phyloP scores from a whole-genome alignment of 495 filamentous ascomycete genomes.

The Astrocystis sublimbata region DNA sequence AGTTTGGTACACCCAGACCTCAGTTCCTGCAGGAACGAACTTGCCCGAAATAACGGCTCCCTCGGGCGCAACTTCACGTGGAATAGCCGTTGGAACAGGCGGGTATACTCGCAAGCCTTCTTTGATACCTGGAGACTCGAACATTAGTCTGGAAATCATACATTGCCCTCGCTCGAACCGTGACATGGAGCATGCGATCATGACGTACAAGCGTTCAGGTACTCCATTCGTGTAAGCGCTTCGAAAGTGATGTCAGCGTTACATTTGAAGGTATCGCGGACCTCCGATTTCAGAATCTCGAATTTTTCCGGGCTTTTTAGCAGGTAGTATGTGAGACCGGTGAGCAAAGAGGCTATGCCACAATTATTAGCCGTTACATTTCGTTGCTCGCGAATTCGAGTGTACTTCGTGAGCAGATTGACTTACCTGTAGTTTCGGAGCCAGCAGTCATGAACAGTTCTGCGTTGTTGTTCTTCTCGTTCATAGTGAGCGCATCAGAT shows the following conservation, averaged over 20 bases:
- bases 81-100: slow-evolving; percentile 49
- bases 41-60: slow-evolving; percentile 49
- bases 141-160: not conserved
- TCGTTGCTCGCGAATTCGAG: too few relatives aligned
- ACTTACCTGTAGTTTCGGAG: slow-evolving; percentile 14
- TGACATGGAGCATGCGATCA: not conserved
- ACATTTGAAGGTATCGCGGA: slow-evolving; percentile 47
- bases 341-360: slow-evolving; percentile 35
- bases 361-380: not conserved
- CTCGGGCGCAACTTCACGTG: slow-evolving; percentile 45
- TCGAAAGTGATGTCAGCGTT: slow-evolving; percentile 53
- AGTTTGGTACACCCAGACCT: slow-evolving; percentile 41
- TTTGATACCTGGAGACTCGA: slow-evolving; percentile 31
- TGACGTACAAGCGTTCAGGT: slow-evolving; percentile 50
- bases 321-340: slow-evolving; percentile 53
- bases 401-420: too few relatives aligned
- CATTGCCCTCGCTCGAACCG: too few relatives aligned
- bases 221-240: slow-evolving; percentile 46
- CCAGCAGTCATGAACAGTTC: slow-evolving; percentile 18
- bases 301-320: slow-evolving; percentile 44
- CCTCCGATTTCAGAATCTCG: slow-evolving; percentile 46
- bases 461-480: slow-evolving; percentile 14
- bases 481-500: slow-evolving; percentile 3
- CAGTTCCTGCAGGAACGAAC: slow-evolving; percentile 45
- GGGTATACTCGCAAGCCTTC: slow-evolving; percentile 61